These are phyloP conservation scores for Boletus huronensis DNA, from an alignment of 768 basidiomycete species.

Conservation along the genomic window DNA sequence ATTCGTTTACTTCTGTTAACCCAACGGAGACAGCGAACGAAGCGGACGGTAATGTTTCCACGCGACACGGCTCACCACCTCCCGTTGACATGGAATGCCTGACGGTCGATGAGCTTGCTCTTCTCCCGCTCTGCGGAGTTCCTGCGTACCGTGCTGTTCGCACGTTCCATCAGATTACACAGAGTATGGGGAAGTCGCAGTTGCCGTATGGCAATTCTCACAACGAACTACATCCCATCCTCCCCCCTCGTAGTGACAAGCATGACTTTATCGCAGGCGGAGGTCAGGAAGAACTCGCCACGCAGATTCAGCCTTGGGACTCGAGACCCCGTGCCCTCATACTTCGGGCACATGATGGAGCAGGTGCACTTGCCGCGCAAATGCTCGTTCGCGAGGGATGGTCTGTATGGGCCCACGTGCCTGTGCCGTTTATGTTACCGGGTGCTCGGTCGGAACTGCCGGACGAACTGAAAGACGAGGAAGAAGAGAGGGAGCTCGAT, in stretches of 20 bases:
- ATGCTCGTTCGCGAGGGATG: constrained; percentile 70
- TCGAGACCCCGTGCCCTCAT: constrained; percentile 50
- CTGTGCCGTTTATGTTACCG: constrained; percentile 32
- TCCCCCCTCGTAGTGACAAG: constrained; percentile 23
- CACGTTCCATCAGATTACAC: constrained; percentile 46
- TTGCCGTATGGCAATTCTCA: constrained; percentile 26
- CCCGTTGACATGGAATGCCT: constrained; percentile 23
- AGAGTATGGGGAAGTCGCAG: constrained; percentile 20
- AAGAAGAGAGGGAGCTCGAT: constrained; percentile 36
- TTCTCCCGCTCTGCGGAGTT: constrained; percentile 75
- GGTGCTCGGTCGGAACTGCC: constrained; percentile 36
- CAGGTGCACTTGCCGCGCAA: constrained; percentile 74
- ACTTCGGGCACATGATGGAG: constrained; percentile 68
- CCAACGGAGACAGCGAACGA: constrained; percentile 9
- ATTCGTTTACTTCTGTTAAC: constrained; percentile 17
- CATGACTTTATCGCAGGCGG: constrained; percentile 27
- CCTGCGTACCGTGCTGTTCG: constrained; percentile 81
- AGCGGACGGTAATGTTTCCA: constrained; percentile 6
- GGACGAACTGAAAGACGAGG: constrained; percentile 32
- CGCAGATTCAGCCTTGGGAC: constrained; percentile 8
- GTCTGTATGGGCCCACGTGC: constrained; percentile 71
- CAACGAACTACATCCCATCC: constrained; percentile 27
- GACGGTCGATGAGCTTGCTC: constrained; percentile 70
- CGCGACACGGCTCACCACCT: constrained; percentile 7
- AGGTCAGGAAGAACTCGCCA: constrained; percentile 15